phyloP scores from a whole-genome alignment of 192 early-diverging fungal species.

The Gigaspora rosea region DNA sequence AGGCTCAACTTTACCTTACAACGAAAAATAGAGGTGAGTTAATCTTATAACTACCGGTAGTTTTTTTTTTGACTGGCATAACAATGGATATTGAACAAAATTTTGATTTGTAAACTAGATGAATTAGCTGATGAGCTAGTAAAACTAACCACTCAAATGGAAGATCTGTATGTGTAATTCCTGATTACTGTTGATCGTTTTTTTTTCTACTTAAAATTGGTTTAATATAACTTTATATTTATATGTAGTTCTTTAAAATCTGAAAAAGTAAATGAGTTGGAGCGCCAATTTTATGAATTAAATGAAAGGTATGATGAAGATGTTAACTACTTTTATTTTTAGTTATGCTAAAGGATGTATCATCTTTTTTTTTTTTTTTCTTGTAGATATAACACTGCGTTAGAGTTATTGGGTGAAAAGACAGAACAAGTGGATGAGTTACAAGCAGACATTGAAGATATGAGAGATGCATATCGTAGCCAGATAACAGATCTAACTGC shows the following conservation, averaged over 20 bases:
- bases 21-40: conserved; percentile 59
- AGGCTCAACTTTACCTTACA: conserved; percentile 63
- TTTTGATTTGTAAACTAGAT: conserved; percentile 41
- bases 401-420: conserved; percentile 88
- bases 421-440: conserved; percentile 86
- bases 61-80: neutral
- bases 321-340: neutral
- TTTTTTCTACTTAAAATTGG: neutral
- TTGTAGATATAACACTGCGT: conserved; percentile 63
- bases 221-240: neutral
- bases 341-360: conserved; percentile 6
- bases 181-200: conserved; percentile 8
- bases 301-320: conserved; percentile 47
- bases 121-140: conserved; percentile 77
- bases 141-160: conserved; percentile 64
- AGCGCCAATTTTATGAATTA: conserved; percentile 59
- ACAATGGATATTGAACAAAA: neutral
- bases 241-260: conserved; percentile 31
- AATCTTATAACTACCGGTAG: neutral
- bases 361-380: neutral
- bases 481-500: conserved; percentile 64
- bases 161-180: conserved; percentile 52
- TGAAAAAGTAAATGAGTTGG: conserved; percentile 39
- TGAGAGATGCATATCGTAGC: conserved; percentile 71
- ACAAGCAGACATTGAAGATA: conserved; percentile 72